Evolutionary conservation across 2,329 filamentous ascomycete species (phyloP), one percentile per base, ranked within the genome.

Genomic region (Raffaelea deltoideospora): DNA sequence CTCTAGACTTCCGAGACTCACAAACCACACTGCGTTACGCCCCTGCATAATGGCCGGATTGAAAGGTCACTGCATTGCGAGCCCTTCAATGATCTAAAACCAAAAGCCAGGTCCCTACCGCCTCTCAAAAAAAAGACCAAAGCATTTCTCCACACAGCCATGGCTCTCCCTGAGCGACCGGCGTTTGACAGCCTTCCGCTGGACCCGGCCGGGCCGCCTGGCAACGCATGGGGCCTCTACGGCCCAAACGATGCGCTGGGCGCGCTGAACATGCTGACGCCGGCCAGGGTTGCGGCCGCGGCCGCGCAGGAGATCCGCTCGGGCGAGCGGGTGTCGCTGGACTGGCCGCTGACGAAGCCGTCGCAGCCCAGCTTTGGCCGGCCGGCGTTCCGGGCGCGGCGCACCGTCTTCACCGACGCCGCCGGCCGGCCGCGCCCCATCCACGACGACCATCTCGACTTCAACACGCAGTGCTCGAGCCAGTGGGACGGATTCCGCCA

Each of bases 261-360:
- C 2, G 37, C 43, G 9, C 39, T 50, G 27, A 50, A 50, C 34
- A 34, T 45, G 43, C 42, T 50, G 20, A 48, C 47, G 7, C 41
- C 41, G 6, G 43, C 37, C 8, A 31, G 43, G 1, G 43, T 43
- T 8, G 42, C 38, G 4, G 37, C 40, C 1, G 37, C 40, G 9
- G 41, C 69, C 19, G 55, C 54, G 40, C 57, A 57, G 22, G 63
- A 69, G 50, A 73, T 78, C 42, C 55, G 59, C 42, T 69, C 66
- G 7, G 73, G 75, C 28, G 58, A 38, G 38, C 67, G 66, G 22
- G 58, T 78, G 35, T 72, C 68, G 2, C 61, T 77, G 17, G 72
- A 79, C 54, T 72, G 72, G 61, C 61, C 69, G 0, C 58, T 79
- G 5, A 60, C 72, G 52, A 64, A 40, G 34, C 41, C 39, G 34